These are phyloP conservation scores for Wallacemonas sp. DNA, from an alignment of 208 protist genomes.

Conservation along the genomic window DNA sequence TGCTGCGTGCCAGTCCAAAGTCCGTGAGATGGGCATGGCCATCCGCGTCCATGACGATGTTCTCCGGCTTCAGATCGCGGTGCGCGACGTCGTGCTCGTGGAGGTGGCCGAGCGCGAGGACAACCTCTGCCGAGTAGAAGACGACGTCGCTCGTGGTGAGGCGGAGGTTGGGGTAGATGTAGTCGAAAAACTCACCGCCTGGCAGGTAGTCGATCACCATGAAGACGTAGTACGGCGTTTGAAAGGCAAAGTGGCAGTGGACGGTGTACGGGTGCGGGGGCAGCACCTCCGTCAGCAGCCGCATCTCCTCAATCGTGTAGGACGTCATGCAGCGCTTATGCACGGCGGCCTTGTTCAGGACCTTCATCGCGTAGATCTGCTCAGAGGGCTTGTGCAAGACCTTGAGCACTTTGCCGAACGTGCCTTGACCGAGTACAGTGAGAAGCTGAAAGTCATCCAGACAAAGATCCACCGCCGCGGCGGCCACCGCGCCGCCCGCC, in stretches of 20 bases:
- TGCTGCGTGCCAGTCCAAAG: slow-evolving; percentile 87
- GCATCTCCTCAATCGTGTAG: slow-evolving; percentile 87
- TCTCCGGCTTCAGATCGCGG: slow-evolving; percentile 91
- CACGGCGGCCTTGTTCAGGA: slow-evolving; percentile 86
- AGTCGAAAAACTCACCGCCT: slow-evolving; percentile 94
- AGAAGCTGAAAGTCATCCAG: slow-evolving; percentile 89
- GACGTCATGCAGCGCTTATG: slow-evolving; percentile 81
- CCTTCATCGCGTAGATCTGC: slow-evolving; percentile 92
- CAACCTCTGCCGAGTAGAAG: slow-evolving; percentile 91
- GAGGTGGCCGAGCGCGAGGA: slow-evolving; percentile 89
- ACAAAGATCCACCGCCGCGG: too few species aligned
- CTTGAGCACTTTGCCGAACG: slow-evolving; percentile 96
- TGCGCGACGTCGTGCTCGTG: slow-evolving; percentile 86
- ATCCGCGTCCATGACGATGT: slow-evolving; percentile 80
- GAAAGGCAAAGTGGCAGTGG: slow-evolving; percentile 85
- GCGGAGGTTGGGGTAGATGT: slow-evolving; percentile 74
- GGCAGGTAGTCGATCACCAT: slow-evolving; percentile 94
- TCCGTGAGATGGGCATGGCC: slow-evolving; percentile 88
- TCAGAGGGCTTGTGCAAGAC: slow-evolving; percentile 59
- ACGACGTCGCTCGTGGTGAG: slow-evolving; percentile 53
- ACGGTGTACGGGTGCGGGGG: slow-evolving; percentile 91
- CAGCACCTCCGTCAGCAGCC: slow-evolving; percentile 65
- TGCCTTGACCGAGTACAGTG: slow-evolving; percentile 90
- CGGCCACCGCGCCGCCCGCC: too few species aligned
- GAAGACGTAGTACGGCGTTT: slow-evolving; percentile 86